A percentile compares a stretch with the other conserved stretches of the same genome.
phyloP scores from a whole-genome alignment of 164 flowering plant species.

The grape (Vitis vinifera) region DNA sequence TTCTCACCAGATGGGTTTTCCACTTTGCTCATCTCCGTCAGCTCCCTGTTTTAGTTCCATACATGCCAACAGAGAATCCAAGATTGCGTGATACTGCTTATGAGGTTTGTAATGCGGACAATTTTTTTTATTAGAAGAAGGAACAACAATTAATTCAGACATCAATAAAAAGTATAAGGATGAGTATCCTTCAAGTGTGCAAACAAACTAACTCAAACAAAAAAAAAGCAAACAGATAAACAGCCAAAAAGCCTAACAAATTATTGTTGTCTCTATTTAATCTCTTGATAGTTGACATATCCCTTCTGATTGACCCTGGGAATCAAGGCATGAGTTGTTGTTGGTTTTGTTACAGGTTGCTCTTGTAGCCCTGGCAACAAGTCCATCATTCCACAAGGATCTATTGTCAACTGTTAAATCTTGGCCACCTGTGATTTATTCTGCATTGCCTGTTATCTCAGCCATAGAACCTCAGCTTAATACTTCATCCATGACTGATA shows the following conservation, averaged over 20 bases:
- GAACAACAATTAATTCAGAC: no score
- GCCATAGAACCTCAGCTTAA: conserved; percentile 95
- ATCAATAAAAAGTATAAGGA: no score
- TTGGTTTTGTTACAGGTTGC: conserved; percentile 61
- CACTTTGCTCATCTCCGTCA: conserved; percentile 98
- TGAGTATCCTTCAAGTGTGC: no score
- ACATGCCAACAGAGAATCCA: conserved; percentile 88
- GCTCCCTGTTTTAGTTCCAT: conserved; percentile 90
- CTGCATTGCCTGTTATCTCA: conserved; percentile 78
- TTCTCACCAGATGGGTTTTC: conserved; percentile 84
- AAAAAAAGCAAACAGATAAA: no score
- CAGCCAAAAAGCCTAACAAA: no score
- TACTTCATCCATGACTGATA: conserved; percentile 84
- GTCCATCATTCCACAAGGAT: conserved; percentile 81
- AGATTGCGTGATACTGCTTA: conserved; percentile 90
- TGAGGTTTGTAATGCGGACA: conserved; percentile 58
- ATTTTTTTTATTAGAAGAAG: no score
- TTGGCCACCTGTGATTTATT: conserved; percentile 90
- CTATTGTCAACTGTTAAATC: conserved; percentile 80
- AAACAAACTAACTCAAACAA: no score
- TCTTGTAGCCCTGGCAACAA: conserved; percentile 89
- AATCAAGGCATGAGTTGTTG: not conserved
- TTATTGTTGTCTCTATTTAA: not conserved
- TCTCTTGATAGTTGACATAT: not conserved
- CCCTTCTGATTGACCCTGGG: not conserved